Evolutionary conservation across 257 asterid species (phyloP), one percentile per base, ranked within the genome.

Genomic region (Lantana camara): DNA sequence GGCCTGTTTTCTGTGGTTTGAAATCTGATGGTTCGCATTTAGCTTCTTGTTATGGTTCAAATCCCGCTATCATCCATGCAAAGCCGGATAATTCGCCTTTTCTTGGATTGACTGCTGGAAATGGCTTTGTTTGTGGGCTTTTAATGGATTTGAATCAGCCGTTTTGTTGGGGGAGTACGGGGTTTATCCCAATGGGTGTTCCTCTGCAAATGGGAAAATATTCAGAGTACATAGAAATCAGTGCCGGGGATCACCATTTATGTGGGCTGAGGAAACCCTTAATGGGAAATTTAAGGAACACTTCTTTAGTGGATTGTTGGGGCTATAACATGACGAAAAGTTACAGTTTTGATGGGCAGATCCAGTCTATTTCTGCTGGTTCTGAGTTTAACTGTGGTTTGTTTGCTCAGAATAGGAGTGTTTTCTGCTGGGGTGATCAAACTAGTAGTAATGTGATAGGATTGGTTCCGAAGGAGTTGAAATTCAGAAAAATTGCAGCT

Each of bases 351-450:
- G 82, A 86, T 45, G 96, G 95, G 66, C 95, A 80, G 87, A 81
- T 91, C 82, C 92, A 80, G 32, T 81, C 95, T 3, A 80, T 91
- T 24, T 86, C 98, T 6, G 96, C 96, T 0, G 98, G 98, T 15
- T 86, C 98, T 10, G 90, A 73, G 80, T 91, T 89, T 42, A 86
- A 85, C 30, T 91, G 98, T 52, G 98, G 85, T 0, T 38, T 91
- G 69, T 85, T 86, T 77, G 77, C 95, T 2, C 90, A 83, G 60
- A 91, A 89, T 29, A 67, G 87, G 71, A 86, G 90, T 34, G 95
- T 85, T 44, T 75, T 81, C 46, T 91, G 98, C 67, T 91, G 98
- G 98, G 98, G 98, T 2, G 98, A 91, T 52, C 85, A 86, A 59
- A 81, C 75, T 9, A 83, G 90, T 16, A 84, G 88, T 53, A 77